Evolutionary conservation across 352 stramenopile species (phyloP), one percentile per base, ranked within the genome.

Genomic region (Bremia lactucae): DNA sequence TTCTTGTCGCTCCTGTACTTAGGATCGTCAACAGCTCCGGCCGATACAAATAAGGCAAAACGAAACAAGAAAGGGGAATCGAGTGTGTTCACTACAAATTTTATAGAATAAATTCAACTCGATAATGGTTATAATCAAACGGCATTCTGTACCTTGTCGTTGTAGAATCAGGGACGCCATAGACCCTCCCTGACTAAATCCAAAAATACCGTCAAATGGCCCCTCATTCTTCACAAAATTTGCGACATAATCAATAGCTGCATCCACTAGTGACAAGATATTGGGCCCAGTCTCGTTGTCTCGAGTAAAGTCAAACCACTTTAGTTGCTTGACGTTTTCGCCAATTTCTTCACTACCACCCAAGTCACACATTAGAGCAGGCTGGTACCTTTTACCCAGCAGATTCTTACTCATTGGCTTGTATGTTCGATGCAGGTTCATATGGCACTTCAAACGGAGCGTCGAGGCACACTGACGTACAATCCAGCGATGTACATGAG

Each of bases 121-220:
- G 38, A 9, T 31, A 31, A n/a, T 18, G 2, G 6, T 20, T 5
- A 9, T 6, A 2, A 26, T 15, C 11, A 22, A n/a, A n/a, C n/a
- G n/a, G 20, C 28, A 11, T 15, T 21, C 45, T 13, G 7, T 36
- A 86, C 72, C 64, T 60, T 91, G 77, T 46, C 65, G 58, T 31
- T 87, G 73, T 14, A 93, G 50, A 15, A 90, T 63, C 22, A 83
- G 24, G 0, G 68, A 76, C 0, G 78, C 70, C 42, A 87, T 74
- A 20, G 72, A 79, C 13, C 76, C 80, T 24, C 80, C 80, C 41
- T 91, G 78, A 47, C 77, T 90, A 47, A 93, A 93, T 22, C 80
- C 80, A 31, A 90, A 86, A 24, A 93, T 67, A 14, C 81, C 81
- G 29, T 91, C 69, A 39, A 93, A 93, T 7, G 81, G 81, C n/a